phyloP scores from a whole-genome alignment of 768 basidiomycete species.

The Trametes elegans region DNA sequence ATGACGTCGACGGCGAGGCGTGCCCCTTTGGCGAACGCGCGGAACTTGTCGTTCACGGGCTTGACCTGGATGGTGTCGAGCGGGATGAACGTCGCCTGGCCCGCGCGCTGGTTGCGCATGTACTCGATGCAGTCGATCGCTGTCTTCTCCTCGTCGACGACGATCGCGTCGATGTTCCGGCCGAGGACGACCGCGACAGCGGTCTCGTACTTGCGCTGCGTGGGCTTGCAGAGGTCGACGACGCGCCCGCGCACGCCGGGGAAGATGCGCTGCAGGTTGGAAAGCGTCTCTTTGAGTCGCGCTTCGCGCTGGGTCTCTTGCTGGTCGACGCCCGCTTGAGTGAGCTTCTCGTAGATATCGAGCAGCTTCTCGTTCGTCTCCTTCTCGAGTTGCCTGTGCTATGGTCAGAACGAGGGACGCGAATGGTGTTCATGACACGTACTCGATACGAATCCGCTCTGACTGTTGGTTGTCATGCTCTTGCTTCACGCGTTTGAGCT shows the following conservation, averaged over 20 bases:
- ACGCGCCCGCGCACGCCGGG: constrained; percentile 93
- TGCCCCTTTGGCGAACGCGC: constrained; percentile 81
- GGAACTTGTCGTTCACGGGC: constrained; percentile 90
- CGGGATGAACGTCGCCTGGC: constrained; percentile 96
- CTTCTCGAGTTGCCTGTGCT: constrained; percentile 75
- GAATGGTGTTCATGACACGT: constrained; percentile 23
- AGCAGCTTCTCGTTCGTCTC: constrained; percentile 92
- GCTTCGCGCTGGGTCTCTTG: constrained; percentile 83
- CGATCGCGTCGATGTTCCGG: constrained; percentile 91
- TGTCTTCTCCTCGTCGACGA: constrained; percentile 95
- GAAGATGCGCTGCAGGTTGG: constrained; percentile 84
- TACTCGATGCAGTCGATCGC: constrained; percentile 99
- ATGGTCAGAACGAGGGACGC: background rate
- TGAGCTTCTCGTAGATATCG: constrained; percentile 75
- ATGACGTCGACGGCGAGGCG: constrained; percentile 62
- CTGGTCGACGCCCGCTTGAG: constrained; percentile 88
- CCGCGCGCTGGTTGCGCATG: constrained; percentile 91
- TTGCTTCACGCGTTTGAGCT: constrained; percentile 65
- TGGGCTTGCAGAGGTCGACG: constrained; percentile 93
- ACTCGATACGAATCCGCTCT: constrained; percentile 81
- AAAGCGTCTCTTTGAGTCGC: constrained; percentile 81
- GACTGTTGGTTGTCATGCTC: constrained; percentile 85
- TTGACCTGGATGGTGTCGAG: constrained; percentile 97
- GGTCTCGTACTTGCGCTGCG: constrained; percentile 85
- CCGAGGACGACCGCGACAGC: constrained; percentile 92